A percentile compares a stretch with the other conserved stretches of the same genome.
Conservation (phyloP, 2,329 filamentous ascomycete species). For the Alternaria brassicicola region DNA sequence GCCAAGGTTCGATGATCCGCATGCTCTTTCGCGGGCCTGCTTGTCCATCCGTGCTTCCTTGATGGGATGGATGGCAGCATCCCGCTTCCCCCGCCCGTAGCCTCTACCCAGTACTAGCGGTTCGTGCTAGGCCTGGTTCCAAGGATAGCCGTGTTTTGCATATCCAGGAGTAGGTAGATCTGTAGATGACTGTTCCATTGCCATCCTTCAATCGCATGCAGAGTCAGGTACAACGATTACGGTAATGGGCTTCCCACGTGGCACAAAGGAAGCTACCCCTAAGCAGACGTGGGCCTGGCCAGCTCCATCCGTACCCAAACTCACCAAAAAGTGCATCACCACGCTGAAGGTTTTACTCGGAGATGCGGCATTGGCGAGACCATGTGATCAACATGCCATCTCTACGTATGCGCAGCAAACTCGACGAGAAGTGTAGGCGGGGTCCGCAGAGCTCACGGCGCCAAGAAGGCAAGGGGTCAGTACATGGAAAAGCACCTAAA, state of each 20-base stretch:
- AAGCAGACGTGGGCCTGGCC: background rate
- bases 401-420: background rate
- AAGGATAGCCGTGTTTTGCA: slow-evolving; percentile 1
- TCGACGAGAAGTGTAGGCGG: background rate
- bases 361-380: background rate
- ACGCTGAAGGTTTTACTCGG: background rate
- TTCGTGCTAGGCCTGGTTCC: background rate
- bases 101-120: background rate
- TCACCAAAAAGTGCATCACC: background rate
- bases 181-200: background rate
- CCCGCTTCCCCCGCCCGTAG: slow-evolving; percentile 14
- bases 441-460: background rate
- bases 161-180: slow-evolving; percentile 1
- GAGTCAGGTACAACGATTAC: background rate
- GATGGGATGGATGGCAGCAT: slow-evolving; percentile 1
- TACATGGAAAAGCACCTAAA: background rate
- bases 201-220: background rate
- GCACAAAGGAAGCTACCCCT: background rate
- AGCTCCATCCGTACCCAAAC: background rate
- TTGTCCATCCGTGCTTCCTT: slow-evolving; percentile 1
- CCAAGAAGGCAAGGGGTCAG: background rate
- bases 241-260: background rate
- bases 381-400: background rate
- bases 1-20: background rate
- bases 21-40: background rate